These are phyloP conservation scores for Fusarium sp. DNA, from an alignment of 2,329 filamentous ascomycete genomes.

Conservation along the genomic window DNA sequence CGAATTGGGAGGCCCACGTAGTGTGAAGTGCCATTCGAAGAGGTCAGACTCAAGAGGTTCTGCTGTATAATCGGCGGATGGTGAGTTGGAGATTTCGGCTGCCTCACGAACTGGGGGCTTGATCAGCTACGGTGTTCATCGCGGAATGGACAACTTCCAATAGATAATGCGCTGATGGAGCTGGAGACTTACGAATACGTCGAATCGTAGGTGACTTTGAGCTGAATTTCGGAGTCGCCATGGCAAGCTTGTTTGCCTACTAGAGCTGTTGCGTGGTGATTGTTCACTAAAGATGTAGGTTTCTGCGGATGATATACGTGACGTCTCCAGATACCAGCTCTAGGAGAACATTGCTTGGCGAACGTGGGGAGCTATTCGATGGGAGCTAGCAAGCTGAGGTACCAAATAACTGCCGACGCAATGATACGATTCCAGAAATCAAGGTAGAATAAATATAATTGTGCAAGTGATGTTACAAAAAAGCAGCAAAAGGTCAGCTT, in stretches of 20 bases:
- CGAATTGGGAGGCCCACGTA: slow-evolving; percentile 87
- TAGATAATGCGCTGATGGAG: not conserved
- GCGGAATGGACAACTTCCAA: not conserved
- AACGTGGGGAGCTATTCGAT: slow-evolving; percentile 19
- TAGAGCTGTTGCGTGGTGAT: not conserved
- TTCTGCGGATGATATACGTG: not conserved
- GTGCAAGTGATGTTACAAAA: not conserved
- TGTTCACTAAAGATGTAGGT: not conserved
- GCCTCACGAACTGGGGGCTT: slow-evolving; percentile 80
- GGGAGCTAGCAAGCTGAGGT: not conserved
- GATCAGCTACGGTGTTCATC: slow-evolving; percentile 1
- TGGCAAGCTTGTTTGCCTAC: slow-evolving; percentile 33
- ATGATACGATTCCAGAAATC: not conserved
- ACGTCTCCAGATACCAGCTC: not conserved
- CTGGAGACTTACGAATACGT: slow-evolving; percentile 75
- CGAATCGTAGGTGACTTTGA: slow-evolving; percentile 86
- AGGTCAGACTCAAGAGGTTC: slow-evolving; percentile 88
- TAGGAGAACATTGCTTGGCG: slow-evolving; percentile 17
- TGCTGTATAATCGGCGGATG: slow-evolving; percentile 87
- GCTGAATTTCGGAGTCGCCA: slow-evolving; percentile 67
- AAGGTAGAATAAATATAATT: not conserved
- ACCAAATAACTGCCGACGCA: not conserved
- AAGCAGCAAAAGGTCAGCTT: slow-evolving; percentile 4
- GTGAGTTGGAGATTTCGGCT: slow-evolving; percentile 81
- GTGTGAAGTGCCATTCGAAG: slow-evolving; percentile 99